phyloP scores from a whole-genome alignment of 345 rosid genomes.

The Euphorbia lathyris region DNA sequence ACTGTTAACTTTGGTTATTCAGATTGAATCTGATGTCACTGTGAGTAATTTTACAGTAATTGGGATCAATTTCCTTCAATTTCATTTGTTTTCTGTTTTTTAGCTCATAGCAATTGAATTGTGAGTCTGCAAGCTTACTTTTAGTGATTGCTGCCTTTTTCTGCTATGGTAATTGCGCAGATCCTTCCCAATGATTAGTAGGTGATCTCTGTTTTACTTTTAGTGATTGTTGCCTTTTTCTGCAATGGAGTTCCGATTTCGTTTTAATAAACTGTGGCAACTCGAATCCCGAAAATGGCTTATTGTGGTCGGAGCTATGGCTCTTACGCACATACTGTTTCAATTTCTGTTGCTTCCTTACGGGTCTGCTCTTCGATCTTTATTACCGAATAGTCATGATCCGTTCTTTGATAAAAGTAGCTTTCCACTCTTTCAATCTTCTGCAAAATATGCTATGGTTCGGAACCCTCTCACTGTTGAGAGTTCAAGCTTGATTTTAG shows the following conservation, averaged over 20 bases:
- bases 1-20: background rate
- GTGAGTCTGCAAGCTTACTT: background rate
- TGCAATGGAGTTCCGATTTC: constrained; percentile 42
- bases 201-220: constrained; percentile 9
- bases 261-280: constrained; percentile 32
- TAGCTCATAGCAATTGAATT: background rate
- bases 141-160: constrained; percentile 16
- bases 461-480: constrained; percentile 60
- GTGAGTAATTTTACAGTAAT: background rate
- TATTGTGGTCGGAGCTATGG: constrained; percentile 44
- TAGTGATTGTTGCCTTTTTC: constrained; percentile 15
- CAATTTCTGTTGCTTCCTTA: constrained; percentile 68
- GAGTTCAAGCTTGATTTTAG: constrained; percentile 31
- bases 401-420: constrained; percentile 18
- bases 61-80: background rate
- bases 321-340: constrained; percentile 54
- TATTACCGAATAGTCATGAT: constrained; percentile 33
- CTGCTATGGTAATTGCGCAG: constrained; percentile 36
- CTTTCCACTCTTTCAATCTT: constrained; percentile 24
- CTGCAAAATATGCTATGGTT: constrained; percentile 39
- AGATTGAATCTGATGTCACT: background rate
- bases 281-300: constrained; percentile 54
- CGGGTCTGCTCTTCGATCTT: constrained; percentile 57
- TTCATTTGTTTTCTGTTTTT: background rate
- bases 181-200: background rate